Evolutionary conservation across 2,329 filamentous ascomycete genomes (phyloP).

Genomic region (Dactylellina leptospora): DNA sequence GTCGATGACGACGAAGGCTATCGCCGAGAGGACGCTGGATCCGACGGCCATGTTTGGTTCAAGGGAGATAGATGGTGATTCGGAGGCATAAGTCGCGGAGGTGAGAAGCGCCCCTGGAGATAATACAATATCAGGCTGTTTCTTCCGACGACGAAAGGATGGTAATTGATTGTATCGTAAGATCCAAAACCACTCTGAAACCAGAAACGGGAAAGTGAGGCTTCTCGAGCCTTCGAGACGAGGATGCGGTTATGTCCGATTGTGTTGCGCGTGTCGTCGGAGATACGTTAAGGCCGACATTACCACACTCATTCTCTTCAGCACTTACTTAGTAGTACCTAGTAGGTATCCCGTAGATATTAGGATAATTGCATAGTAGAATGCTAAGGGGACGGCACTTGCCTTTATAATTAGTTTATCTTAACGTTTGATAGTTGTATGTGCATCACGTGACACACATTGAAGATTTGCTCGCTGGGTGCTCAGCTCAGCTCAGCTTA

Average conservation of each 20-base stretch:
- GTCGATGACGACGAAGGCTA: constrained; percentile 59
- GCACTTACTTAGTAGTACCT: too few species aligned
- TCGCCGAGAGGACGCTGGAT: constrained; percentile 55
- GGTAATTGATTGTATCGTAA: too few species aligned
- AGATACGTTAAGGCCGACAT: too few species aligned
- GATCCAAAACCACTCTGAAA: neutral
- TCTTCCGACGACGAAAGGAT: constrained; percentile 16
- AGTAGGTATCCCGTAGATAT: too few species aligned
- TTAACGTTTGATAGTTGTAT: too few species aligned
- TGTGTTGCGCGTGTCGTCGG: neutral
- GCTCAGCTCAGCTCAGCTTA: too few species aligned
- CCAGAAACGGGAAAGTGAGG: neutral
- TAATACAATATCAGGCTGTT: neutral
- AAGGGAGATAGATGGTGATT: neutral
- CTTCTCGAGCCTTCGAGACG: neutral
- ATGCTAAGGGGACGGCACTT: too few species aligned
- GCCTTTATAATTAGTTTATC: too few species aligned
- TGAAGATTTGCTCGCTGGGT: too few species aligned
- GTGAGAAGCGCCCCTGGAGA: neutral
- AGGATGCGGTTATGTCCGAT: neutral
- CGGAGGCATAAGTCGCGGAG: neutral
- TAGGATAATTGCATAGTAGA: too few species aligned
- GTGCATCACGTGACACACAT: too few species aligned
- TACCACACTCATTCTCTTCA: too few species aligned
- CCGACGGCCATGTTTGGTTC: constrained; percentile 53